Conservation (phyloP, 306 rosid genomes). For the Lathyrus oleraceus region DNA sequence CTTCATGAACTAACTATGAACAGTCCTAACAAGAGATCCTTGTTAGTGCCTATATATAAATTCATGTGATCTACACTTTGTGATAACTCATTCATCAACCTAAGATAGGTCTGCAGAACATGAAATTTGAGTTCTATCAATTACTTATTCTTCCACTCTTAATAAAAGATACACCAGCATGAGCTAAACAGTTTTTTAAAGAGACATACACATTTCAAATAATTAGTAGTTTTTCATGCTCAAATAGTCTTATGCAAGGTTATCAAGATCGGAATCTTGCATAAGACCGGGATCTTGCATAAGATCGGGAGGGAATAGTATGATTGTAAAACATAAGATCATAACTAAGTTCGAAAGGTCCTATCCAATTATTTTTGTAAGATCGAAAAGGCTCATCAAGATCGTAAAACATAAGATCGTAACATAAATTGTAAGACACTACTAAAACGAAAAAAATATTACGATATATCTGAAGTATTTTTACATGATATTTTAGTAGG, state of each 20-base stretch:
- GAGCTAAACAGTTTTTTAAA: not conserved
- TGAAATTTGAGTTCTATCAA: not conserved
- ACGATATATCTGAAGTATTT: no score
- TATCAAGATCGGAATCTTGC: no score
- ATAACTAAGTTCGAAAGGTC: no score
- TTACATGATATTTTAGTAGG: no score
- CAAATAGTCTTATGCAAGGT: slow-evolving; percentile 2
- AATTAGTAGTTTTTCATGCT: not conserved
- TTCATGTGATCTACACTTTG: not conserved
- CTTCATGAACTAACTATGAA: not conserved
- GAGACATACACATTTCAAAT: not conserved
- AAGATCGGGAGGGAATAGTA: no score
- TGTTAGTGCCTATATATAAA: not conserved
- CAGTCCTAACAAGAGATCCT: not conserved
- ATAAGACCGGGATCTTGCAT: no score
- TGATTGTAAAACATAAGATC: no score
- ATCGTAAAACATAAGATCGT: no score
- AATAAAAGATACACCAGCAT: not conserved
- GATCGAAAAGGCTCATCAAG: no score
- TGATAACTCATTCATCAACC: not conserved
- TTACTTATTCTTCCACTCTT: slow-evolving; percentile 1
- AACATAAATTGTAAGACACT: no score
- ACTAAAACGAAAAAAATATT: no score
- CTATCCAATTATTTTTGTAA: no score
- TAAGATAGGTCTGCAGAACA: not conserved